A percentile compares a stretch with the other conserved stretches of the same genome.
Evolutionary conservation across 345 rosid genomes (phyloP).

Genomic region (Populus nigra): DNA sequence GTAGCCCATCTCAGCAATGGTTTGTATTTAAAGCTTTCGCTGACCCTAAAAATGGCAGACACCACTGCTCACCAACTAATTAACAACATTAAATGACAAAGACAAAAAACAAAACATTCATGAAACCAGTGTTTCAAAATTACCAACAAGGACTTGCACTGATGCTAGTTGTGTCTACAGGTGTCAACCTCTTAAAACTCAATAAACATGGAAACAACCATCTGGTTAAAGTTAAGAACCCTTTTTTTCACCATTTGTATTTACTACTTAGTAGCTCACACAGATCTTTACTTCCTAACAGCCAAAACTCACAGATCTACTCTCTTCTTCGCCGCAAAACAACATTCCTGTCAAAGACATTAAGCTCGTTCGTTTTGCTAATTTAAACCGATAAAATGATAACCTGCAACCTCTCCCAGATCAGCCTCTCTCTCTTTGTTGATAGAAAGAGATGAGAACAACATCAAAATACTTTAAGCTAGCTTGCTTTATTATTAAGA

Average conservation of each 20-base stretch:
- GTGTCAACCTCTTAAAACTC: constrained; percentile 48
- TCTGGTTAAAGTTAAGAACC: neutral
- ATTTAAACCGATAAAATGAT: neutral
- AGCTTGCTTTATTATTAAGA: neutral
- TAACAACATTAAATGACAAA: constrained; percentile 22
- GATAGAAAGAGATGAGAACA: neutral
- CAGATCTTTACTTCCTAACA: constrained; percentile 28
- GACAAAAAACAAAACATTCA: constrained; percentile 11
- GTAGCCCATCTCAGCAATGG: constrained; percentile 28
- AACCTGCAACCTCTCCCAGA: constrained; percentile 4
- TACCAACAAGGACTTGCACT: constrained; percentile 35
- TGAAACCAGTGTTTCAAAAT: constrained; percentile 40
- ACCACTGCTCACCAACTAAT: constrained; percentile 14
- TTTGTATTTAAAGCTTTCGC: constrained; percentile 30
- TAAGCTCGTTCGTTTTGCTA: too few relatives aligned
- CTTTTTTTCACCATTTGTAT: neutral
- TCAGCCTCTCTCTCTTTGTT: neutral
- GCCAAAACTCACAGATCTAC: constrained; percentile 40
- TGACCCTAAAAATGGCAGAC: constrained; percentile 42
- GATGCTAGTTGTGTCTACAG: constrained; percentile 37
- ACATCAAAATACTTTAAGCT: neutral
- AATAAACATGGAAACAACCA: constrained; percentile 7
- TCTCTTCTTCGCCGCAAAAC: constrained; percentile 22
- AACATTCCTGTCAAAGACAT: constrained; percentile 6
- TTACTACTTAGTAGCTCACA: neutral